phyloP scores from a whole-genome alignment of 1,284 basidiomycete genomes.

The Flammula alnicola region DNA sequence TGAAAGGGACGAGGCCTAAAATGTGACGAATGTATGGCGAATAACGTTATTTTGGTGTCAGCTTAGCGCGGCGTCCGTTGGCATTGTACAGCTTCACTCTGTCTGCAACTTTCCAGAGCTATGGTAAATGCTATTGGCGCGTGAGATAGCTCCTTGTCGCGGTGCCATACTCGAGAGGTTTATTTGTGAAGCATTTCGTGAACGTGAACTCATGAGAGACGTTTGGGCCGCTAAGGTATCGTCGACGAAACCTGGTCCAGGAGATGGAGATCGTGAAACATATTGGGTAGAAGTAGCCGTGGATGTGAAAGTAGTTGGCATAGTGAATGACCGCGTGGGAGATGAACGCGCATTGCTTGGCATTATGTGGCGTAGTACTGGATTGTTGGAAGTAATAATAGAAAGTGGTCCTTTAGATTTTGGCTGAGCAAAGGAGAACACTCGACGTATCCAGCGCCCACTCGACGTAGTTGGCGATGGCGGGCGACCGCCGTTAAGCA shows the following conservation, averaged over 20 bases:
- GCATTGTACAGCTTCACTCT: conserved; percentile 14
- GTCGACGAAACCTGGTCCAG: conserved; percentile 39
- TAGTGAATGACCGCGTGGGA: conserved; percentile 38
- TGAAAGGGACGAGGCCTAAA: neutral
- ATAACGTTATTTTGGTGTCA: conserved; percentile 11
- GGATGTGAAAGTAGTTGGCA: conserved; percentile 31
- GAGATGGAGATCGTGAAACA: conserved; percentile 47
- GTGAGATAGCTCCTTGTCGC: conserved; percentile 45
- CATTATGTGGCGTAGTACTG: conserved; percentile 29
- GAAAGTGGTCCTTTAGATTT: conserved; percentile 35
- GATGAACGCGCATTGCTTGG: conserved; percentile 29
- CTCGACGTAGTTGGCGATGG: conserved; percentile 36
- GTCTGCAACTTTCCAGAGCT: conserved; percentile 22
- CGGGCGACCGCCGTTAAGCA: conserved; percentile 29
- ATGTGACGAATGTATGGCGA: conserved; percentile 11
- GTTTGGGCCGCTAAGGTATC: conserved; percentile 30
- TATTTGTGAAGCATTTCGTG: conserved; percentile 67
- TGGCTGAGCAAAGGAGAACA: conserved; percentile 35
- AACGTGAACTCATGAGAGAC: conserved; percentile 49
- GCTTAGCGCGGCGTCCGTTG: conserved; percentile 5
- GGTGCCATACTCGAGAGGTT: conserved; percentile 57
- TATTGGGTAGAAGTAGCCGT: conserved; percentile 40
- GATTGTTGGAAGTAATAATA: conserved; percentile 29
- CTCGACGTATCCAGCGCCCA: conserved; percentile 41
- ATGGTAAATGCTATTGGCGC: conserved; percentile 37